Percentiles rank a stretch among this genome's conserved stretches.
Evolutionary conservation across 2,329 filamentous ascomycete genomes (phyloP).

Genomic region (Endoconidiophora polonica): DNA sequence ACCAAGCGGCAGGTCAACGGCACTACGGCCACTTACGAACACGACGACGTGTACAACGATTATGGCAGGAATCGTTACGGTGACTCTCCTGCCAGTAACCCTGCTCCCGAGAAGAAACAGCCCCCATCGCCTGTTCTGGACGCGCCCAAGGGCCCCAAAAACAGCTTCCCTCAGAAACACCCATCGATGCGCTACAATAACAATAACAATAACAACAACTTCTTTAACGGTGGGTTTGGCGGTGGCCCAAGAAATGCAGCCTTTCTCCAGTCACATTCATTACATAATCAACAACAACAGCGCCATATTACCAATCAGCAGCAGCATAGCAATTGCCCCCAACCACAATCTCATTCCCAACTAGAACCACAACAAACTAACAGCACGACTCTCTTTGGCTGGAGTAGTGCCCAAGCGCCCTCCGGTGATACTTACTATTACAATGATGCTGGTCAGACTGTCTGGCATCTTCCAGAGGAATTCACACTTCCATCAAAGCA

Average conservation of each 20-base stretch:
- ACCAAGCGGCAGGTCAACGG: slow-evolving; percentile 54
- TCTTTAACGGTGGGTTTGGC: too few relatives aligned
- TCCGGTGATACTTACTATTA: slow-evolving; percentile 75
- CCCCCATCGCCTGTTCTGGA: slow-evolving; percentile 39
- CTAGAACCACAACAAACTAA: slow-evolving; percentile 1
- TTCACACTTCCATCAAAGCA: slow-evolving; percentile 35
- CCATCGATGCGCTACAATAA: slow-evolving; percentile 19
- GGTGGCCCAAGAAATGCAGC: neutral
- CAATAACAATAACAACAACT: slow-evolving; percentile 1
- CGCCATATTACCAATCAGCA: neutral
- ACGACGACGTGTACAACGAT: slow-evolving; percentile 6
- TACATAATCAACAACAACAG: neutral
- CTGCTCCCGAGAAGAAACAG: slow-evolving; percentile 29
- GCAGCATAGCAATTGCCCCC: neutral
- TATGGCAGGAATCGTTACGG: slow-evolving; percentile 1
- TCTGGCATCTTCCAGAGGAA: slow-evolving; percentile 59
- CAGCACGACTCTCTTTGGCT: slow-evolving; percentile 49
- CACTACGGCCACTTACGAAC: neutral
- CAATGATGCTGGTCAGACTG: slow-evolving; percentile 57
- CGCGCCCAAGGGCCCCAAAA: slow-evolving; percentile 42
- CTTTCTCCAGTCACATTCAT: neutral
- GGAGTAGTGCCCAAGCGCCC: slow-evolving; percentile 60
- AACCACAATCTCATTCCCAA: neutral
- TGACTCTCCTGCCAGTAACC: slow-evolving; percentile 17
- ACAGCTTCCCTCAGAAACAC: slow-evolving; percentile 38